Evolutionary conservation across 1,284 basidiomycete genomes (phyloP).

Genomic region (Microbotryomycetes sp.): DNA sequence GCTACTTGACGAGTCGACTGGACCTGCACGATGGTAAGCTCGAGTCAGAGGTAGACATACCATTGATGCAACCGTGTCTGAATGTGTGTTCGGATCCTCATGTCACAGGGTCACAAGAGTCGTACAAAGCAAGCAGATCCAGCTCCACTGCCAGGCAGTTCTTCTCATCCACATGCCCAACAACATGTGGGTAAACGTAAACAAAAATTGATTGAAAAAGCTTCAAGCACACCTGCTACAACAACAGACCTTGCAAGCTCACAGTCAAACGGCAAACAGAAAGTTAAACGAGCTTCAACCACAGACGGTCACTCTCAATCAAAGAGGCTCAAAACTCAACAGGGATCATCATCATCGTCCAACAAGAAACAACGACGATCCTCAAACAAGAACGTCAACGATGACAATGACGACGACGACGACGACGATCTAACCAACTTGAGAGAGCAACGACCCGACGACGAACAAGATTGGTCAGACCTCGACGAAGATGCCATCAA

Average conservation of each 20-base stretch:
- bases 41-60: background rate
- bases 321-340: background rate
- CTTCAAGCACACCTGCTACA: background rate
- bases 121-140: constrained; percentile 30
- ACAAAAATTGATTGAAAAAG: constrained; percentile 22
- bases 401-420: constrained; percentile 19
- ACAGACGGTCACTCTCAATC: background rate
- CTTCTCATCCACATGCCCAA: constrained; percentile 21
- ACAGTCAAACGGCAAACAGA: constrained; percentile 4
- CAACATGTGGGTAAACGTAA: constrained; percentile 31
- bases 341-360: constrained; percentile 11
- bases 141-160: constrained; percentile 13
- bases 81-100: background rate
- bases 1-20: no score
- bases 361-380: background rate
- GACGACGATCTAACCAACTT: constrained; percentile 27
- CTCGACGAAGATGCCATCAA: constrained; percentile 28
- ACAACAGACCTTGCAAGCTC: background rate
- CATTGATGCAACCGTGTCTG: no score
- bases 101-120: constrained; percentile 24
- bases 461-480: constrained; percentile 21
- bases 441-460: constrained; percentile 23
- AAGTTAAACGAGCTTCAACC: constrained; percentile 1
- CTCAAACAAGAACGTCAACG: constrained; percentile 11
- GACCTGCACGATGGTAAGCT: background rate